Base-by-base conservation (phyloP, 495 filamentous ascomycete species). In the Bathelium albidoporum region DNA sequence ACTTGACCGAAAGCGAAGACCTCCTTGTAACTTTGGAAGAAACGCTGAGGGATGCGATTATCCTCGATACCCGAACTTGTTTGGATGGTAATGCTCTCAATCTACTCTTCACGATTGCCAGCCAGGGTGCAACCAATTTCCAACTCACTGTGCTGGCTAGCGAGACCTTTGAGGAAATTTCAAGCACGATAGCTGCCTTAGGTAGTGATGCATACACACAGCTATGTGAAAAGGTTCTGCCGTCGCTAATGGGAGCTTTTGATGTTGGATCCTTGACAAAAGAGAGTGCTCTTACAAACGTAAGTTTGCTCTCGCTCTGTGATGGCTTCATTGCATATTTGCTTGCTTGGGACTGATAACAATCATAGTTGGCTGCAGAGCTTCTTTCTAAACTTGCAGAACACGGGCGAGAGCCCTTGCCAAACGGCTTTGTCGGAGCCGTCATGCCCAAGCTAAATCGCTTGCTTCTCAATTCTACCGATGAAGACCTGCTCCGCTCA, bases 111-210 rank as follows among this genome's bases (percentile, higher is more conserved):
- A 84, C 85, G 43, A 81, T 98, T 66, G 94, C 89, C 44, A 91
- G 87, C 71, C 87, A 90, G 70, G 91, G 91, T 24, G 89, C 92
- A 0, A 83, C 81, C 34, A 97, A 94, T 75, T 93, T 90, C 79
- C 89, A 96, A 72, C 78, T 95, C 41, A 86, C 84, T 1, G 81
- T 87, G 77, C 79, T 95, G 22, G 87, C 96, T 18, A 88, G 83
- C 62, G 95, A 97, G 73, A 85, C 90, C 0, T 95, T 98, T 70
- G 91, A 96, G 74, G 88, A 92, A 41, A 85, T 96, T 64, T 86
- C 87, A 0, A 80, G 82, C 32, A 81, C 81, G 3, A 82, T 96
- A 65, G 73, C 84, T 5, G 81, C 86, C 16, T 75, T 81, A 22
- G 82, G 86, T 20, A 75, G 72, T n/a, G 85, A 89, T 28, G 73